Conservation (phyloP, 129 eudicot genomes). For the Pittosporum tobira region DNA sequence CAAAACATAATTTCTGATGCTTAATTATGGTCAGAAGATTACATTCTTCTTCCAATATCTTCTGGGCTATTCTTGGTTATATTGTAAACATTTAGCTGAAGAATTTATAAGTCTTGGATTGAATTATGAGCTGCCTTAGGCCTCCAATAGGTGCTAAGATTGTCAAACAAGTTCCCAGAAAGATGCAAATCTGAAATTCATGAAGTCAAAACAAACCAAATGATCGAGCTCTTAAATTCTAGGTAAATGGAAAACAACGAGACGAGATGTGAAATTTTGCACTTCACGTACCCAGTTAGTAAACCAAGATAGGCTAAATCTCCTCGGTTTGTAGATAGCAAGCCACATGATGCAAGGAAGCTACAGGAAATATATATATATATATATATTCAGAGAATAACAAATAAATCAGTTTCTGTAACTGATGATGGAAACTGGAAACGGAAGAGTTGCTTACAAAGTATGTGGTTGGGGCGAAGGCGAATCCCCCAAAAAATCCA, state of each 20-base stretch:
- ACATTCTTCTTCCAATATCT: neutral
- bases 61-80: neutral
- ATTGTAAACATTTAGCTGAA: conserved; percentile 26
- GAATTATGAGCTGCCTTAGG: conserved; percentile 51
- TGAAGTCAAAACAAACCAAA: conserved; percentile 9
- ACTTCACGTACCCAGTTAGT: conserved; percentile 57
- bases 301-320: conserved; percentile 49
- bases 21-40: neutral
- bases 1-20: too few relatives aligned
- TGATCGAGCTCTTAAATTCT: conserved; percentile 15
- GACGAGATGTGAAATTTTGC: too few relatives aligned
- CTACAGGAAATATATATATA: conserved; percentile 22
- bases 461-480: conserved; percentile 59
- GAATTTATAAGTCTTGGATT: conserved; percentile 54
- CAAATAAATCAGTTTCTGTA: too few relatives aligned
- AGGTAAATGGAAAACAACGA: conserved; percentile 17
- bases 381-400: neutral
- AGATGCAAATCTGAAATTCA: conserved; percentile 51
- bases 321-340: conserved; percentile 52
- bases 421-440: neutral
- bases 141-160: conserved; percentile 71
- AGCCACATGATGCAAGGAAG: conserved; percentile 84
- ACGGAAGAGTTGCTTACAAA: conserved; percentile 28
- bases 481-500: conserved; percentile 65
- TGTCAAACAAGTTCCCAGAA: conserved; percentile 58